Evolutionary conservation across 2,329 filamentous ascomycete genomes (phyloP).

Genomic region (Dactylonectria macrodidyma): DNA sequence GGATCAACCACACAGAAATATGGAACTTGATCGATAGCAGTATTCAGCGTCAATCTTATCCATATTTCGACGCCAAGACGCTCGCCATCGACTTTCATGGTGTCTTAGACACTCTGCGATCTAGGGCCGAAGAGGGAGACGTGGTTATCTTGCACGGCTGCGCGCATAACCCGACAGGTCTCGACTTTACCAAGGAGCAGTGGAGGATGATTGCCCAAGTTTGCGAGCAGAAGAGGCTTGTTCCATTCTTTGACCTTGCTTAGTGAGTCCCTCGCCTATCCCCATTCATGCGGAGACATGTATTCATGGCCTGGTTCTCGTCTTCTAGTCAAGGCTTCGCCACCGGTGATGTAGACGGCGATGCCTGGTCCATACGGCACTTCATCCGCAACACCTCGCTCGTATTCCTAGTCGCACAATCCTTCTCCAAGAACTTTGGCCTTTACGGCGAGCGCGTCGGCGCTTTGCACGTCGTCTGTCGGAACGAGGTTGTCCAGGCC

Average conservation of each 20-base stretch:
- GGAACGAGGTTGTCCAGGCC: neutral
- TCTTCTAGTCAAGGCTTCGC: slow-evolving; percentile 52
- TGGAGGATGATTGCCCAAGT: slow-evolving; percentile 52
- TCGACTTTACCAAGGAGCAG: slow-evolving; percentile 52
- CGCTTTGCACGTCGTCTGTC: slow-evolving; percentile 36
- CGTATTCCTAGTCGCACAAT: slow-evolving; percentile 44
- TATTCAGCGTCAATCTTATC: slow-evolving; percentile 45
- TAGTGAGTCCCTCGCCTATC: slow-evolving; percentile 37
- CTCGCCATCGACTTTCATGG: slow-evolving; percentile 49
- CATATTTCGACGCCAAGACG: slow-evolving; percentile 49
- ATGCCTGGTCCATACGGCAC: slow-evolving; percentile 53
- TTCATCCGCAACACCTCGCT: slow-evolving; percentile 33
- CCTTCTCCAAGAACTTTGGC: slow-evolving; percentile 57
- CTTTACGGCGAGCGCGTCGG: slow-evolving; percentile 56
- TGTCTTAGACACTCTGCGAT: slow-evolving; percentile 45
- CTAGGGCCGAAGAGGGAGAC: slow-evolving; percentile 46
- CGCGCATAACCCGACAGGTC: slow-evolving; percentile 57
- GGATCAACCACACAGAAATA: slow-evolving; percentile 66
- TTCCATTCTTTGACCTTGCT: slow-evolving; percentile 56
- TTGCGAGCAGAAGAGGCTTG: slow-evolving; percentile 47
- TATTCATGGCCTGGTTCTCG: too few species aligned
- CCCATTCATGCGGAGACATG: too few species aligned
- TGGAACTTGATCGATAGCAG: slow-evolving; percentile 45
- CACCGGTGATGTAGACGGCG: slow-evolving; percentile 50
- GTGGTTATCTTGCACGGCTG: slow-evolving; percentile 56